A percentile compares a stretch with the other conserved stretches of the same genome.
Evolutionary conservation across 768 basidiomycete species (phyloP).

Genomic region (Pisolithus tinctorius): DNA sequence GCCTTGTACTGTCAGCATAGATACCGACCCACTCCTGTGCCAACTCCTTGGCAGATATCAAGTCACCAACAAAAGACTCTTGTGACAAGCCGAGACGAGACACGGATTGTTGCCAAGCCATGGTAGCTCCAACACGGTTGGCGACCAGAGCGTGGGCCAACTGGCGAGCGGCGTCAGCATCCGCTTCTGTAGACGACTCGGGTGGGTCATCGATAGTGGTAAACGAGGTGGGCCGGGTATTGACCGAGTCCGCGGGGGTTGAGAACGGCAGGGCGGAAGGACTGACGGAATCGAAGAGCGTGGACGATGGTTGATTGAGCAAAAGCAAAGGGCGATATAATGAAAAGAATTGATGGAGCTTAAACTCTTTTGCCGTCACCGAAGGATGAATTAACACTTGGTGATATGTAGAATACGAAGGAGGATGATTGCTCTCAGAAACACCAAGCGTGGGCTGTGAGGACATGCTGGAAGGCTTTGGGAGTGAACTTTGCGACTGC

Average conservation of each 20-base stretch:
- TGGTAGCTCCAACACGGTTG: constrained; percentile 52
- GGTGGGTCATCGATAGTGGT: constrained; percentile 35
- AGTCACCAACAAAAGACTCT: constrained; percentile 41
- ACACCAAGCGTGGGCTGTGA: constrained; percentile 12
- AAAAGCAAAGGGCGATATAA: constrained; percentile 74
- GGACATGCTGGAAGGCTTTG: constrained; percentile 17
- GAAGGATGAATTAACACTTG: constrained; percentile 40
- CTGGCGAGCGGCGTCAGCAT: constrained; percentile 74
- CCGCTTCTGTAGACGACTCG: constrained; percentile 57
- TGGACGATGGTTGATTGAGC: constrained; percentile 51
- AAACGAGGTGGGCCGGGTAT: constrained; percentile 19
- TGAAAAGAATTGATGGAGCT: constrained; percentile 80
- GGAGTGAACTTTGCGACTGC: constrained; percentile 7
- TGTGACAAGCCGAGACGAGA: constrained; percentile 56
- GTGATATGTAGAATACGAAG: constrained; percentile 4
- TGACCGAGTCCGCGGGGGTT: constrained; percentile 17
- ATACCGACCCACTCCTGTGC: constrained; percentile 60
- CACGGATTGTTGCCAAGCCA: constrained; percentile 66
- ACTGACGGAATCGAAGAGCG: constrained; percentile 40
- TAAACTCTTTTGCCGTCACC: constrained; percentile 62
- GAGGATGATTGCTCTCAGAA: constrained; percentile 9
- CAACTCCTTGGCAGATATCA: constrained; percentile 45
- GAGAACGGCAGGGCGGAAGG: constrained; percentile 14
- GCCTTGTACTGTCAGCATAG: constrained; percentile 72
- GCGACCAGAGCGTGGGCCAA: constrained; percentile 70